Percentiles rank a stretch among this genome's conserved stretches.
These are phyloP conservation scores for Ganoderma leucocontextum DNA, from an alignment of 1,284 basidiomycete species.

Conservation along the genomic window DNA sequence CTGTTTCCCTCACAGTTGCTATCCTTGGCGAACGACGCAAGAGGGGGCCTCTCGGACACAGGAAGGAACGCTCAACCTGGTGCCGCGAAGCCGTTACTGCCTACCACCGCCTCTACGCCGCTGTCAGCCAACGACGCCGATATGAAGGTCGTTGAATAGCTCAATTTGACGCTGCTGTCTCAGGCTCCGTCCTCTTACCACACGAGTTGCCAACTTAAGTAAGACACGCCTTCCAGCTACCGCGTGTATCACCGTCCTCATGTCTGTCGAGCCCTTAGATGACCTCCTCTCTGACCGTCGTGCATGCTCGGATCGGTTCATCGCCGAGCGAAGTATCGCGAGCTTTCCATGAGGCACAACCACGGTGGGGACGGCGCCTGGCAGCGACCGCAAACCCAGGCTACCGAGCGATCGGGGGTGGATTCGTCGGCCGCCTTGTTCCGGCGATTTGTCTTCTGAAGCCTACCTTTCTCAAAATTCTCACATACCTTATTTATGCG, in stretches of 20 bases:
- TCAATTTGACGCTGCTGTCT: conserved; percentile 6
- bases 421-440: conserved; percentile 20
- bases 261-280: conserved; percentile 22
- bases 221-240: conserved; percentile 24
- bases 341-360: conserved; percentile 16
- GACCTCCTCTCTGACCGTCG: neutral
- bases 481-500: conserved; percentile 11
- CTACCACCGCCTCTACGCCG: conserved; percentile 22
- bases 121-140: conserved; percentile 14
- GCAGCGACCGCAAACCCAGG: conserved; percentile 1
- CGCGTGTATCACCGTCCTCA: conserved; percentile 28
- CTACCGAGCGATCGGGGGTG: conserved; percentile 6
- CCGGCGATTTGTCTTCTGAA: conserved; percentile 4
- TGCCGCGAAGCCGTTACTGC: conserved; percentile 17
- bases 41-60: neutral
- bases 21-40: conserved; percentile 9
- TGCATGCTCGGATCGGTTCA: conserved; percentile 17
- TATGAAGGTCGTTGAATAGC: neutral
- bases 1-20: conserved; percentile 11
- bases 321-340: conserved; percentile 7
- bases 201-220: conserved; percentile 23
- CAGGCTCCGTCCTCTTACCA: conserved; percentile 28
- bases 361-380: neutral
- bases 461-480: conserved; percentile 20
- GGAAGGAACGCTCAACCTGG: conserved; percentile 9